Percentiles rank a stretch among this genome's conserved stretches.
Evolutionary conservation across 1,139 yeast genomes (phyloP).

Genomic region (Nakaseomyces bracarensis): DNA sequence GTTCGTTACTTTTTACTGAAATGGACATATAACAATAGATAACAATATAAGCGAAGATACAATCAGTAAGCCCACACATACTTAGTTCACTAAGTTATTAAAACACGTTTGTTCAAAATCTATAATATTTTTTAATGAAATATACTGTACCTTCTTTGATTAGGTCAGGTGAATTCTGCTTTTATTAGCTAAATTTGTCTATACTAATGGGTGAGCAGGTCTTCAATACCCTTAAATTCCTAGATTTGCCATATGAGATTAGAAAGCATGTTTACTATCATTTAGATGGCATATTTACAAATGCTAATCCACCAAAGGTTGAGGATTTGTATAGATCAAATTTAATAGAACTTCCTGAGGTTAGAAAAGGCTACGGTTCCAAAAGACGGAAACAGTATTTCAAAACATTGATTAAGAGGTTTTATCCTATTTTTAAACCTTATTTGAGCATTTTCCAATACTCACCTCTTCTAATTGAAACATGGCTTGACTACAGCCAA

Average conservation of each 20-base stretch:
- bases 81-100: no score
- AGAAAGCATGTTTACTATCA: slow-evolving; percentile 24
- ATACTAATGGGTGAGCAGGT: slow-evolving; percentile 1
- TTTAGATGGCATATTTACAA: slow-evolving; percentile 18
- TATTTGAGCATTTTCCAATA: slow-evolving; percentile 25
- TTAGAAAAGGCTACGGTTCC: background rate
- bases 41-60: no score
- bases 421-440: slow-evolving; percentile 16
- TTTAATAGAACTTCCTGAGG: slow-evolving; percentile 9
- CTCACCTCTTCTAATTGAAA: slow-evolving; percentile 16
- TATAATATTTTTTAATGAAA: no score
- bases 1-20: no score
- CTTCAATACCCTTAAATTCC: slow-evolving; percentile 16
- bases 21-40: no score
- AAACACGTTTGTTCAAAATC: no score
- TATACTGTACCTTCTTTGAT: no score
- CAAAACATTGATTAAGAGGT: slow-evolving; percentile 9
- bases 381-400: slow-evolving; percentile 7
- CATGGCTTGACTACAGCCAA: slow-evolving; percentile 23
- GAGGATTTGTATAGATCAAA: slow-evolving; percentile 9
- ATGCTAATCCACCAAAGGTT: slow-evolving; percentile 9
- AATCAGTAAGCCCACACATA: no score
- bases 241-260: slow-evolving; percentile 23
- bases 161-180: no score
- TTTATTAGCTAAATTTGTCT: no score